Percentiles rank a stretch among this genome's conserved stretches.
Evolutionary conservation across 208 protist species (phyloP).

Genomic region (Acanthamoeba healyi): DNA sequence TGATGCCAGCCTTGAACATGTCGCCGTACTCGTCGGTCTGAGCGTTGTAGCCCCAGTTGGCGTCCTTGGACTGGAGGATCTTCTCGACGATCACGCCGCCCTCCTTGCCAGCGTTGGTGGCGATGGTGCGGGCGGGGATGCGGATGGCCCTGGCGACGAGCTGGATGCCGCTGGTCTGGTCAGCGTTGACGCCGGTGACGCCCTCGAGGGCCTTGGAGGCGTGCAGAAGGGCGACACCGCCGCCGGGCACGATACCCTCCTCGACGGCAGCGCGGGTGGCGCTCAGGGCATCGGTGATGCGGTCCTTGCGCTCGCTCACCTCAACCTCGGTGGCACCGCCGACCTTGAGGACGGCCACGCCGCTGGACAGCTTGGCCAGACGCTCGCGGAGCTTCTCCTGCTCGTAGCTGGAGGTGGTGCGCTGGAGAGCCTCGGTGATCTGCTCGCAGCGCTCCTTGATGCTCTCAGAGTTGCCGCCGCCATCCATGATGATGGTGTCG

Average conservation of each 20-base stretch:
- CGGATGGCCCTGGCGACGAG: slow-evolving; percentile 95
- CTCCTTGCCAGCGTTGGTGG: slow-evolving; percentile 98
- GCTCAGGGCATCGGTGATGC: slow-evolving; percentile 99
- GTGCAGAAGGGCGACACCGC: slow-evolving; percentile 97
- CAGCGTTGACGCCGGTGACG: slow-evolving; percentile 93
- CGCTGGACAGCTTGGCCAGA: slow-evolving; percentile 97
- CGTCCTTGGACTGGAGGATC: slow-evolving; percentile 89
- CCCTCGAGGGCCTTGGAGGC: slow-evolving; percentile 92
- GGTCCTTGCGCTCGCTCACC: slow-evolving; percentile 99
- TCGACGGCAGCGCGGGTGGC: slow-evolving; percentile 98
- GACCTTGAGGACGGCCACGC: slow-evolving; percentile 97
- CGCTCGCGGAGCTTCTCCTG: slow-evolving; percentile 98
- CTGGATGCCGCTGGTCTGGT: slow-evolving; percentile 96
- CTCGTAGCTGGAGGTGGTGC: slow-evolving; percentile 96
- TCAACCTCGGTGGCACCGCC: slow-evolving; percentile 99
- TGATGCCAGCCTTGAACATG: slow-evolving; percentile 99
- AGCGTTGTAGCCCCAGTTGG: slow-evolving; percentile 95
- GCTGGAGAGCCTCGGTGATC: slow-evolving; percentile 93
- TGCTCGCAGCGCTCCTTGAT: slow-evolving; percentile 95
- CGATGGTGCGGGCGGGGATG: slow-evolving; percentile 95
- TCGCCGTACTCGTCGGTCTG: slow-evolving; percentile 96
- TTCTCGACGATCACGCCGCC: slow-evolving; percentile 98
- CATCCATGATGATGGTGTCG: slow-evolving; percentile 98
- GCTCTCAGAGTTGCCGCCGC: slow-evolving; percentile 93
- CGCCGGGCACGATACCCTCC: slow-evolving; percentile 99